Percentiles rank a stretch among this genome's conserved stretches.
phyloP scores from a whole-genome alignment of 2,329 filamentous ascomycete species.

The Trichoderma guizhouense region DNA sequence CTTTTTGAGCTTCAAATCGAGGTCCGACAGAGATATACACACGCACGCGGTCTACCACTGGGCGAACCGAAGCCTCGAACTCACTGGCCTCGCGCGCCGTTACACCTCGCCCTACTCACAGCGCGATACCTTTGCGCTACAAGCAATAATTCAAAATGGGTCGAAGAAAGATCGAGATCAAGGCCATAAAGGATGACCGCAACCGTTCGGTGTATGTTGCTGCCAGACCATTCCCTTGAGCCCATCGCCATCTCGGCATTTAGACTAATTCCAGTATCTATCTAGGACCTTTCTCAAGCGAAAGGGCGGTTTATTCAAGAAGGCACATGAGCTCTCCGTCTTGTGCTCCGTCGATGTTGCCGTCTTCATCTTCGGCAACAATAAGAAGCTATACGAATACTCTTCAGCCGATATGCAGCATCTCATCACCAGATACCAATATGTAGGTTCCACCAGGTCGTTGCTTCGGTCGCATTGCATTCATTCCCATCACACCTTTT shows the following conservation, averaged over 20 bases:
- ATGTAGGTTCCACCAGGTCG: constrained; percentile 57
- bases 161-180: constrained; percentile 99
- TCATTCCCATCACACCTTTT: background rate
- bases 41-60: background rate
- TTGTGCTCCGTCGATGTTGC: constrained; percentile 98
- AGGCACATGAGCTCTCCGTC: constrained; percentile 96
- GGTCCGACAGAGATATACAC: background rate
- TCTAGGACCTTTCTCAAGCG: constrained; percentile 92
- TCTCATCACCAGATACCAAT: constrained; percentile 83
- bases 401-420: constrained; percentile 92
- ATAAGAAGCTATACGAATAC: constrained; percentile 99
- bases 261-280: constrained; percentile 23
- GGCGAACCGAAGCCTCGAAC: background rate
- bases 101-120: constrained; percentile 21
- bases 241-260: constrained; percentile 2
- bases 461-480: constrained; percentile 18
- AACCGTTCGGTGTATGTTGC: constrained; percentile 89
- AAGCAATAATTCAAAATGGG: constrained; percentile 61
- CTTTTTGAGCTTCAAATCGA: background rate
- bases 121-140: constrained; percentile 17
- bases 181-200: constrained; percentile 97
- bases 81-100: constrained; percentile 4
- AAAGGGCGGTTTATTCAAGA: constrained; percentile 98
- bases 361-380: constrained; percentile 97
- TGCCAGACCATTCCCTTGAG: background rate